Conservation (phyloP, 352 stramenopile species). For the Saprolegnia parasitica region DNA sequence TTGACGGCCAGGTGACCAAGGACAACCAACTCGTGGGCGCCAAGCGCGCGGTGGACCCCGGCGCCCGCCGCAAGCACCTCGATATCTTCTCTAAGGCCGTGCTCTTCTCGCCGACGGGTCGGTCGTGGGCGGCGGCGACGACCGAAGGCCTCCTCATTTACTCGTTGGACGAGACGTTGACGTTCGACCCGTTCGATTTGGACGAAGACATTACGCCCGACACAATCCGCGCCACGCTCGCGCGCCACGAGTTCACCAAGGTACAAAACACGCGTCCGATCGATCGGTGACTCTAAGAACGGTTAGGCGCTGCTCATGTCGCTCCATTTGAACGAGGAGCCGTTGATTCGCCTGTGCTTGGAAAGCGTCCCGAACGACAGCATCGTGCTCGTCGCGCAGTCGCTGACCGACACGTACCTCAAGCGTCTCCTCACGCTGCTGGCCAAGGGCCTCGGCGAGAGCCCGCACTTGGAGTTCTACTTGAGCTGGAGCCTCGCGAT, state of each 20-base stretch:
- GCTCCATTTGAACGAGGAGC: slow-evolving; percentile 95
- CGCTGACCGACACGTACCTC: slow-evolving; percentile 88
- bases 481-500: slow-evolving; percentile 93
- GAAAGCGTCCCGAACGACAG: slow-evolving; percentile 86
- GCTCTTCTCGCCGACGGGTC: slow-evolving; percentile 95
- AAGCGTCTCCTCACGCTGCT: slow-evolving; percentile 91
- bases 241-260: slow-evolving; percentile 84
- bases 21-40: slow-evolving; percentile 67
- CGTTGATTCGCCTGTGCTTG: slow-evolving; percentile 88
- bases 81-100: slow-evolving; percentile 90
- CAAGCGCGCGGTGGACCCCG: slow-evolving; percentile 90
- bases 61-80: slow-evolving; percentile 78
- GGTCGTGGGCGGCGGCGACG: slow-evolving; percentile 95
- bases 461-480: slow-evolving; percentile 97
- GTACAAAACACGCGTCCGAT: slow-evolving; percentile 1
- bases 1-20: slow-evolving; percentile 47
- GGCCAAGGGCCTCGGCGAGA: slow-evolving; percentile 88
- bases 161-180: slow-evolving; percentile 92
- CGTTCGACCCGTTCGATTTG: slow-evolving; percentile 98
- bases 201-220: slow-evolving; percentile 97
- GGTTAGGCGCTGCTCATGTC: slow-evolving; percentile 93
- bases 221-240: slow-evolving; percentile 84
- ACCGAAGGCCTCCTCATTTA: slow-evolving; percentile 98
- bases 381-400: slow-evolving; percentile 88
- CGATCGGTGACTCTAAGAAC: too few relatives aligned